phyloP scores from a whole-genome alignment of 768 basidiomycete species.

The Coprinopsis cinerea region DNA sequence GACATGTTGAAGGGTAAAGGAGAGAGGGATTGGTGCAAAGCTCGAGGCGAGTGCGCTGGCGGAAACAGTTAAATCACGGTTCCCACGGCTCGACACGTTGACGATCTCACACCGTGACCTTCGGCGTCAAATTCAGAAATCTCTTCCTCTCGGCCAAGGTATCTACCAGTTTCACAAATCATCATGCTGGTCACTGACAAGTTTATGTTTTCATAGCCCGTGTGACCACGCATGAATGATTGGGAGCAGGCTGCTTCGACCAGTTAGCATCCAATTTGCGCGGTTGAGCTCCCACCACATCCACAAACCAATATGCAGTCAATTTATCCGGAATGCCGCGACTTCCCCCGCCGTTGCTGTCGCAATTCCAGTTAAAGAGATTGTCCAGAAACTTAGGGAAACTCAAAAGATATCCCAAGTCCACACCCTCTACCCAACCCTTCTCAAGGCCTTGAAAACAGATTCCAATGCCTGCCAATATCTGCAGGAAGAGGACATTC shows the following conservation, averaged over 20 bases:
- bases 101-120: slow-evolving; percentile 10
- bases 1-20: slow-evolving; percentile 52
- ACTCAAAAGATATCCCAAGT: slow-evolving; percentile 23
- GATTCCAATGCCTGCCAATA: not conserved
- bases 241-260: slow-evolving; percentile 39
- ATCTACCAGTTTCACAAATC: too few species aligned
- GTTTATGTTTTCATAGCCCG: slow-evolving; percentile 12
- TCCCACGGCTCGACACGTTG: slow-evolving; percentile 33
- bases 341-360: too few species aligned
- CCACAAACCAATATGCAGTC: slow-evolving; percentile 10
- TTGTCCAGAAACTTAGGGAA: slow-evolving; percentile 20
- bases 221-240: slow-evolving; percentile 57
- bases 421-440: slow-evolving; percentile 31
- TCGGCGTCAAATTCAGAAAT: slow-evolving; percentile 8
- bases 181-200: not conserved
- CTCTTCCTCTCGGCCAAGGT: slow-evolving; percentile 1
- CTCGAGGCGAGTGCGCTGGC: slow-evolving; percentile 26
- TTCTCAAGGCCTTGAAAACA: slow-evolving; percentile 19
- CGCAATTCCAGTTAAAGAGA: slow-evolving; percentile 6
- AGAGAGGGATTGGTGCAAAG: slow-evolving; percentile 4
- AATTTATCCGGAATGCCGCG: too few species aligned
- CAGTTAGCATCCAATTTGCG: slow-evolving; percentile 20
- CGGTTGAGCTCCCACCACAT: too few species aligned
- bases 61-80: slow-evolving; percentile 16
- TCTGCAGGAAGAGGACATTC: slow-evolving; percentile 12